Base-by-base conservation (phyloP, 2,329 filamentous ascomycete species). In the Chaetothyriales sp. region DNA sequence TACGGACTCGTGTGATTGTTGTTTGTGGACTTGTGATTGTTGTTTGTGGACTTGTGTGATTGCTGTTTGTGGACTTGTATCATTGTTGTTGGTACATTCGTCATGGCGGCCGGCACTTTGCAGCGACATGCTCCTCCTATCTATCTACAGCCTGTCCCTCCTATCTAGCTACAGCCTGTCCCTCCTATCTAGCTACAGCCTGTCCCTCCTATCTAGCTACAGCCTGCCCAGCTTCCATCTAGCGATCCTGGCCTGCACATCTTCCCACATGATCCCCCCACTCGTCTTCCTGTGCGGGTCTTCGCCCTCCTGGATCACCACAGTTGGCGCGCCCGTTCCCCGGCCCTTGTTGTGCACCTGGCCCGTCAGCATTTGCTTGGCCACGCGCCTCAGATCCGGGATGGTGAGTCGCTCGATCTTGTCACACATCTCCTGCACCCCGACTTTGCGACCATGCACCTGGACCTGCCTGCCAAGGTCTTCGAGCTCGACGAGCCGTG, bases 401-500 rank as follows among this genome's bases (percentile, higher is more conserved):
- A 94, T 80, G 0, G 85, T 94, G 52, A 98, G 73, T 5, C 73
- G 75, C 64, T 95, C 86, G 59, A 98, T 98, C 64, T 82, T 81
- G 48, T 73, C 73, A 65, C 90, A 95, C 90, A 98, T 97, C 65
- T 97, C 89, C 59, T 81, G 80, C 6, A 95, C 89, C 1, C 90
- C 85, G 5, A 97, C 80, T 72, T 95, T 95, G 59, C 81, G 80
- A 19, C 90, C 92, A 65, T 97, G 89, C n/a, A 95, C 87, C 73
- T 97, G 92, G 9, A 98, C 88, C 67, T 95, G 90, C 56, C 92
- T 75, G 19, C 92, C 92, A 0, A 98, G 77, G 66, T 98, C 92
- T 70, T 98, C 92, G 5, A 98, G 78, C 72, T 97, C 92, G 8
- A 98, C 89, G 89, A 98, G 95, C 54, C 92, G 79, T 60, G 82